Evolutionary conservation across 306 rosid genomes (phyloP).

Genomic region (Begonia loranthoides): DNA sequence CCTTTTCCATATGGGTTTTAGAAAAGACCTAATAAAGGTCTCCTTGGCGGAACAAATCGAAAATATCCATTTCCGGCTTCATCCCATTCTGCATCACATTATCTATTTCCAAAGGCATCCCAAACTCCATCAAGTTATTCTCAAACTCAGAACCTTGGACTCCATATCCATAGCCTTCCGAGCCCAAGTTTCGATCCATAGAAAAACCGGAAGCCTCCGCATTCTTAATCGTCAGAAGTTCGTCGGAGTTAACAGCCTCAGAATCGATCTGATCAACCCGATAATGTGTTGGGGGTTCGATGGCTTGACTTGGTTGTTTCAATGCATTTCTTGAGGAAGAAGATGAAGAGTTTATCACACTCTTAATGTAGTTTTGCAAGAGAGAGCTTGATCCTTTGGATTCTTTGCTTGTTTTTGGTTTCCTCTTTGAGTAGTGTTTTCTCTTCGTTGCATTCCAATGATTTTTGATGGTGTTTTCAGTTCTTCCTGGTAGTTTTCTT

Average conservation of each 20-base stretch:
- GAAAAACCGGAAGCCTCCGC: not conserved
- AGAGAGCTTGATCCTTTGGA: not conserved
- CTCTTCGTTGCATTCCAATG: constrained; percentile 75
- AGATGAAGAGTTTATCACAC: constrained; percentile 7
- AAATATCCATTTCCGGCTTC: constrained; percentile 28
- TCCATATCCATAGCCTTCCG: not conserved
- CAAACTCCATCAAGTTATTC: constrained; percentile 4
- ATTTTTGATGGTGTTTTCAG: constrained; percentile 64
- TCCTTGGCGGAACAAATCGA: constrained; percentile 18
- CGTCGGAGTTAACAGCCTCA: not conserved
- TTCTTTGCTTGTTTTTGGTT: constrained; percentile 3
- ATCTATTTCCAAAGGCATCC: constrained; percentile 16
- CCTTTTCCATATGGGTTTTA: too few species aligned
- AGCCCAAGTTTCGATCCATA: constrained; percentile 7
- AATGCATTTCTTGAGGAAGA: not conserved
- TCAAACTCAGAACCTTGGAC: constrained; percentile 1
- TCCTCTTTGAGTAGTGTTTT: constrained; percentile 25
- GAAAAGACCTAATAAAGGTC: not conserved
- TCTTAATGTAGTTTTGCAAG: constrained; percentile 41
- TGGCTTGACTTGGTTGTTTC: not conserved
- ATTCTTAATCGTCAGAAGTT: not conserved
- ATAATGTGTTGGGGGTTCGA: not conserved
- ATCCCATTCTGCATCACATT: constrained; percentile 10
- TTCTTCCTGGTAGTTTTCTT: constrained; percentile 34
- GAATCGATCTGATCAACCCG: not conserved